These are phyloP conservation scores for Cryptococcus sp. DNA, from an alignment of 1,284 basidiomycete species.

Conservation along the genomic window DNA sequence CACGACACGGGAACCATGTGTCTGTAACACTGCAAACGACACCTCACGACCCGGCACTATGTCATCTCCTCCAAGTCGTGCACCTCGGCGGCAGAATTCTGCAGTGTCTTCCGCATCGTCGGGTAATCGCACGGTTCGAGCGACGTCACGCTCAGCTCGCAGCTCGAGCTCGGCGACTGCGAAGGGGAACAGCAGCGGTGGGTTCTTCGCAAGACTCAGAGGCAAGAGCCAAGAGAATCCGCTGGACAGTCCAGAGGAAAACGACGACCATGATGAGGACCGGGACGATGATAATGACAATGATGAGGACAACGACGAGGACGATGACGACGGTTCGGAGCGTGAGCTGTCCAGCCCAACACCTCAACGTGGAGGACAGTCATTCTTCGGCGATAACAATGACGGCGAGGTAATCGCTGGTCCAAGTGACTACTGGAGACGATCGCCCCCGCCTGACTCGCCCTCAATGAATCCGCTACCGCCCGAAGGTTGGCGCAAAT, in stretches of 20 bases:
- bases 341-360: slow-evolving; percentile 4
- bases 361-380: not conserved
- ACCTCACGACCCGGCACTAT: not conserved
- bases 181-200: not conserved
- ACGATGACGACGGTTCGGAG: not conserved
- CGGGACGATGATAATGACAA: not conserved
- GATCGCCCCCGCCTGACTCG: slow-evolving; percentile 7
- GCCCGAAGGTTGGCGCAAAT: slow-evolving; percentile 11
- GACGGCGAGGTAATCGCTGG: slow-evolving; percentile 19
- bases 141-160: slow-evolving; percentile 11
- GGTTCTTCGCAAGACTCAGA: slow-evolving; percentile 7
- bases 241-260: slow-evolving; percentile 4
- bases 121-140: slow-evolving; percentile 22
- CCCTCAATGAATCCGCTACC: not conserved
- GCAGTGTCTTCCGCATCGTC: slow-evolving; percentile 26
- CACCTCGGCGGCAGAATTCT: slow-evolving; percentile 20
- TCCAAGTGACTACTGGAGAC: slow-evolving; percentile 26
- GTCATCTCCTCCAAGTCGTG: not conserved
- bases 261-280: slow-evolving; percentile 1
- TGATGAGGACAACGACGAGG: not conserved
- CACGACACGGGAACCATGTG: too few relatives aligned
- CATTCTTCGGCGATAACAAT: slow-evolving; percentile 1
- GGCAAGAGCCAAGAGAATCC: slow-evolving; percentile 1
- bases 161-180: slow-evolving; percentile 11
- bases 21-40: too few relatives aligned